Conservation (phyloP, 1,284 basidiomycete species). For the Tilletia setariae region DNA sequence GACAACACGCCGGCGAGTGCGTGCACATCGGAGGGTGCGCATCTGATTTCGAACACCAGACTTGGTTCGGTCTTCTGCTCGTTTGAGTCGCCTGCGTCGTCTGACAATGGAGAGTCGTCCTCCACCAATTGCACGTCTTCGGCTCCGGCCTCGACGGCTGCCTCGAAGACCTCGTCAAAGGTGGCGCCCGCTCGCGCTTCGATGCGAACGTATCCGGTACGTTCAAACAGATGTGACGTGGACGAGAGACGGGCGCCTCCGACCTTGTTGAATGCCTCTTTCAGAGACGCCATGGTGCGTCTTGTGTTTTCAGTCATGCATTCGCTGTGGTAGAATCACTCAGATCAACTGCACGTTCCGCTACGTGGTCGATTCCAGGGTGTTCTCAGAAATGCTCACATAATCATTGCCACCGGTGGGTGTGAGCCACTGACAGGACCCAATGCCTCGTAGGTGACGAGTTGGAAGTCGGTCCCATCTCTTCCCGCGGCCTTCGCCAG, state of each 20-base stretch:
- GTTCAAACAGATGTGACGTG: conserved; percentile 23
- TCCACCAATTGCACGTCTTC: conserved; percentile 17
- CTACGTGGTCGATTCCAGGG: neutral
- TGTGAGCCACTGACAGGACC: conserved; percentile 6
- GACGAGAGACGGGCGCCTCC: conserved; percentile 19
- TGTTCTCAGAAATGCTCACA: conserved; percentile 15
- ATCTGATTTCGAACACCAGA: conserved; percentile 13
- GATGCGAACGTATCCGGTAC: conserved; percentile 20
- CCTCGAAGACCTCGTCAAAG: conserved; percentile 22
- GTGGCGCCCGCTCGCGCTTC: neutral
- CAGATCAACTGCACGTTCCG: neutral
- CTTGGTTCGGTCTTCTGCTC: neutral
- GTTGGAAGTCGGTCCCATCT: conserved; percentile 11
- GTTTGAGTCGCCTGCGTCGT: neutral
- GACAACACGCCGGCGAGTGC: conserved; percentile 12
- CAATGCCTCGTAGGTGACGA: conserved; percentile 24
- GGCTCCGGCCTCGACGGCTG: conserved; percentile 20
- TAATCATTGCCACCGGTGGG: conserved; percentile 22
- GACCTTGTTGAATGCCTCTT: conserved; percentile 26
- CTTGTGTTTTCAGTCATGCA: conserved; percentile 22
- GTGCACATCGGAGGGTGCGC: conserved; percentile 19
- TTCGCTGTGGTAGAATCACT: conserved; percentile 8
- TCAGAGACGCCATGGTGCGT: conserved; percentile 23
- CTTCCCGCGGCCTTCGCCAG: conserved; percentile 22
- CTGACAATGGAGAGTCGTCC: neutral